phyloP scores from a whole-genome alignment of 768 basidiomycete genomes.

The Leucosporidium creatinivorum region DNA sequence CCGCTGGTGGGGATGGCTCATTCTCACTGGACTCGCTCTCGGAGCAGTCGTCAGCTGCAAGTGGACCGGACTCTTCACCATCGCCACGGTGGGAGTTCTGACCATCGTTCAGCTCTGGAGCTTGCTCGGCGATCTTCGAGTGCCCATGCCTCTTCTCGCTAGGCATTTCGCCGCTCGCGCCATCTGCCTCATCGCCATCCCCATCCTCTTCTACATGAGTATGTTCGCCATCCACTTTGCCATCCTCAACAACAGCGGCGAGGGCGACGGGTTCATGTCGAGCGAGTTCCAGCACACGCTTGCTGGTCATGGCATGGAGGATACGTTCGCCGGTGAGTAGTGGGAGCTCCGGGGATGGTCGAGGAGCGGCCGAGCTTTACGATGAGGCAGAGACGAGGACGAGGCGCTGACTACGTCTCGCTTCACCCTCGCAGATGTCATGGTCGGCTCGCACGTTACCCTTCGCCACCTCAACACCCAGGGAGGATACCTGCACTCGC shows the following conservation, averaged over 20 bases:
- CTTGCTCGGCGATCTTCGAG: conserved; percentile 75
- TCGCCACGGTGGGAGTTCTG: conserved; percentile 81
- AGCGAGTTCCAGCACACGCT: conserved; percentile 97
- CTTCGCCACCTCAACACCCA: conserved; percentile 93
- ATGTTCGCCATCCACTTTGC: conserved; percentile 96
- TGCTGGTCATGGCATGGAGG: conserved; percentile 77
- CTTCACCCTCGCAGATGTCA: conserved; percentile 55
- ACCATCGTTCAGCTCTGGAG: conserved; percentile 82
- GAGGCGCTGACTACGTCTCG: conserved; percentile 1
- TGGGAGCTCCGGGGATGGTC: too few species aligned
- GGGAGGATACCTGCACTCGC: conserved; percentile 97
- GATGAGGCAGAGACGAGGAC: background rate
- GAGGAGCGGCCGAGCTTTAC: too few species aligned
- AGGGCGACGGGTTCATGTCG: conserved; percentile 99
- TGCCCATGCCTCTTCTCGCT: conserved; percentile 66
- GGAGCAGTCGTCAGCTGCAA: conserved; percentile 92
- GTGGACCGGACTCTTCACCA: conserved; percentile 97
- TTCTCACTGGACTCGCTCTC: conserved; percentile 75
- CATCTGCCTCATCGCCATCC: conserved; percentile 77
- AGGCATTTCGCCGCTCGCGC: conserved; percentile 84
- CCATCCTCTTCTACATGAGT: conserved; percentile 81
- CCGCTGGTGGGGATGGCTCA: conserved; percentile 88
- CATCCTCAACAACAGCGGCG: conserved; percentile 79
- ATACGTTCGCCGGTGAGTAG: conserved; percentile 75
- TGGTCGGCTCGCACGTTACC: conserved; percentile 69